Base-by-base conservation (phyloP, 2,329 filamentous ascomycete species). In the Ophiobolus disseminans region DNA sequence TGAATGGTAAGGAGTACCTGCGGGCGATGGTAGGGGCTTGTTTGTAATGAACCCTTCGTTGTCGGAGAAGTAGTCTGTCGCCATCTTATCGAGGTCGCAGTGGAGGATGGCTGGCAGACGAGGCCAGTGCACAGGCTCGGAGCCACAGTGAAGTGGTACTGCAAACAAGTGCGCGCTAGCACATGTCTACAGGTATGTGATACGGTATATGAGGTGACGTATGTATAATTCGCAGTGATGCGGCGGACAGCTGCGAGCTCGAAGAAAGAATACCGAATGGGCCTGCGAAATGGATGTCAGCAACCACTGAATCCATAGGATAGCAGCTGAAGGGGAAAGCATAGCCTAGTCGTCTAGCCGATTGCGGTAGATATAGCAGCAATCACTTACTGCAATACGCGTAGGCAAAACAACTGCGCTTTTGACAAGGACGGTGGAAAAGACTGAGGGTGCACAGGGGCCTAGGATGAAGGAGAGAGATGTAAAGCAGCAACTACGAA, bases 1-100 rank as follows among this genome's bases (percentile, higher is more conserved):
- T 11, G 75, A 74, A 61, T 87, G 82, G 63, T 89, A 90, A 16
- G 88, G 87, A 20, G 88, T 88, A 56, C 88, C 86, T 26, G 82
- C 81, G 9, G 89, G 86, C 26, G 88, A 87, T 22, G 90, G 87
- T 49, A 91, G 83, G 78, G 70, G 66, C 13, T 60, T 83, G 79
- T 55, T 68, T 44, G 46, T 61, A 38, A 65, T 60, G 63, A 65
- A 75, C 65, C 57, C 64, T 52, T 76, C 72, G 44, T 76, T 74
- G 38, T 79, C 76, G 43, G 72, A 75, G 55, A 79, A 80, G 62
- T 79, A 79, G 47, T 79, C 77, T 57, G 62, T 71, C 40, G 68
- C 55, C 69, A 73, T 73, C 8, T 32, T 69, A 41, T 10, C 17
- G 20, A 25, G 28, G 13, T 14, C 22, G 28, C 21, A 9, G 31